Evolutionary conservation across 1,284 basidiomycete genomes (phyloP).

Genomic region (Cutaneotrichosporon sp.): DNA sequence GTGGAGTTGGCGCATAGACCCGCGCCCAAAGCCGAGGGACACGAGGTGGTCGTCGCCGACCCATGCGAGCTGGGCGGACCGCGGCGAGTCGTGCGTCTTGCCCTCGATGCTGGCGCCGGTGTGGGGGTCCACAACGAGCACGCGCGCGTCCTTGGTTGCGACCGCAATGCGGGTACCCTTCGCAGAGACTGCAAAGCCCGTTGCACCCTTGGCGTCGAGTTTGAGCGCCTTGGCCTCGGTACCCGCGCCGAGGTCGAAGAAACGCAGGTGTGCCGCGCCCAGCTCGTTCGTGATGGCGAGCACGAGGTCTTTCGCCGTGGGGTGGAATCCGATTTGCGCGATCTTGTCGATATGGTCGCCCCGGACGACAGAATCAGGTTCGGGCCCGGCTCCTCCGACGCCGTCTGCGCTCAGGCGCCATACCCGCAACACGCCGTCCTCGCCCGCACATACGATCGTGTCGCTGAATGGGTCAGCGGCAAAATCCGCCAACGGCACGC

Average conservation of each 20-base stretch:
- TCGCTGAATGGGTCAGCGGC: conserved; percentile 39
- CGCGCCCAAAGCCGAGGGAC: conserved; percentile 48
- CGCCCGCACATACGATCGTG: conserved; percentile 46
- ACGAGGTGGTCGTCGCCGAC: conserved; percentile 43
- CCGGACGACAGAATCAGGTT: conserved; percentile 28
- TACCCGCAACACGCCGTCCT: conserved; percentile 46
- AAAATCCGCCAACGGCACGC: conserved; percentile 47
- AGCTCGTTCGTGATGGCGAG: conserved; percentile 47
- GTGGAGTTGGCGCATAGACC: conserved; percentile 49
- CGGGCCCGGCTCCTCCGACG: conserved; percentile 33
- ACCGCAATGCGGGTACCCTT: conserved; percentile 45
- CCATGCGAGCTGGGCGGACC: conserved; percentile 50
- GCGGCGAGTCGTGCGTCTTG: conserved; percentile 45
- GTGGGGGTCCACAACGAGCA: conserved; percentile 49
- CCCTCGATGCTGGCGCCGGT: conserved; percentile 15
- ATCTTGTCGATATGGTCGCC: conserved; percentile 46
- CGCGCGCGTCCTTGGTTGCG: conserved; percentile 47
- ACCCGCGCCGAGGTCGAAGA: conserved; percentile 39
- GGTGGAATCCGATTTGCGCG: conserved; percentile 45
- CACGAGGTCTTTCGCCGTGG: conserved; percentile 45
- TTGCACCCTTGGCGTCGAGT: conserved; percentile 25
- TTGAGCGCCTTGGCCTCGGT: conserved; percentile 18
- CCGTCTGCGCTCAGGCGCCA: conserved; percentile 40
- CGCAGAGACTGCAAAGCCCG: conserved; percentile 45
- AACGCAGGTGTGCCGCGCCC: conserved; percentile 35